Percentiles rank a stretch among this genome's conserved stretches.
These are phyloP conservation scores for Marasmius sp. DNA, from an alignment of 1,284 basidiomycete genomes.

Conservation along the genomic window DNA sequence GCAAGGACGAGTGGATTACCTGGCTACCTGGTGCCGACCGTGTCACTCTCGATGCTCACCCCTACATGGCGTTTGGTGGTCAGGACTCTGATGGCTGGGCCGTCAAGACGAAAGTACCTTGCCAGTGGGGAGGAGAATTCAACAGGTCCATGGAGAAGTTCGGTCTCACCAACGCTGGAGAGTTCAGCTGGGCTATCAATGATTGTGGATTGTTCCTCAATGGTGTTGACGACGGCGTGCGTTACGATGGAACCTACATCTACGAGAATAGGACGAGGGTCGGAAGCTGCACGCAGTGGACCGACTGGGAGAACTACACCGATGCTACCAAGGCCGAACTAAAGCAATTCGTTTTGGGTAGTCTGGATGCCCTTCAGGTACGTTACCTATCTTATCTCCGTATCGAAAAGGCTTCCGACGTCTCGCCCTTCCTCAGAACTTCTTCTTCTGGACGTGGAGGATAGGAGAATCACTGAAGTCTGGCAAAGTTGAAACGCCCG, in stretches of 20 bases:
- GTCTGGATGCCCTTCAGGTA: conserved; percentile 87
- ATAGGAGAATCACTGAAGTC: conserved; percentile 65
- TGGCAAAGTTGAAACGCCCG: conserved; percentile 74
- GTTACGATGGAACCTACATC: conserved; percentile 72
- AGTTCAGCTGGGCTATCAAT: conserved; percentile 82
- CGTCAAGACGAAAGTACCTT: conserved; percentile 66
- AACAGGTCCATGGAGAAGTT: conserved; percentile 64
- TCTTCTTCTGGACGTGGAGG: conserved; percentile 98
- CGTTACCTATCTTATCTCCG: conserved; percentile 7
- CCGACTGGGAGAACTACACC: conserved; percentile 69
- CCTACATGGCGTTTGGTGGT: conserved; percentile 67
- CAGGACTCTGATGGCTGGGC: conserved; percentile 60
- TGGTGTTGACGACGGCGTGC: conserved; percentile 74
- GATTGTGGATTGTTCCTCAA: conserved; percentile 84
- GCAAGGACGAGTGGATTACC: conserved; percentile 58
- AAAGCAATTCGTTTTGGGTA: conserved; percentile 67
- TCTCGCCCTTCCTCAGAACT: conserved; percentile 55
- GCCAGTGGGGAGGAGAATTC: conserved; percentile 67
- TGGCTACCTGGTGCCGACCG: conserved; percentile 83
- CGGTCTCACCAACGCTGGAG: conserved; percentile 79
- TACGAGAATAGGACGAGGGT: conserved; percentile 32
- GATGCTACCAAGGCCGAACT: conserved; percentile 59
- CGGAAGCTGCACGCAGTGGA: conserved; percentile 70
- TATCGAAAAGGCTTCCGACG: not conserved
- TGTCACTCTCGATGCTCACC: conserved; percentile 77